Evolutionary conservation across 2,329 filamentous ascomycete species (phyloP).

Genomic region (Claviceps monticola): DNA sequence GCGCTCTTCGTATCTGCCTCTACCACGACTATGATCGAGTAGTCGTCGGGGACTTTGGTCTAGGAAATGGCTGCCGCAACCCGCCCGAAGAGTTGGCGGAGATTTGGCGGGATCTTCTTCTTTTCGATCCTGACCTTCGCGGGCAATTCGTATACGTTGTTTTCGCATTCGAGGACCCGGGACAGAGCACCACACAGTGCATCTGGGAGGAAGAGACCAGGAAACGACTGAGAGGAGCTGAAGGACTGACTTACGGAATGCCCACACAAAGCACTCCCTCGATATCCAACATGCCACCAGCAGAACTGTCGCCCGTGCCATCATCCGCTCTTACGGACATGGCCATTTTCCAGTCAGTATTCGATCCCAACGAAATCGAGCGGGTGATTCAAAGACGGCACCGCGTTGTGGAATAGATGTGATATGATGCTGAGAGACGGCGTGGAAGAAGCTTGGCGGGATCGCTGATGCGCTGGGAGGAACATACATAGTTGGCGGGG

Average conservation of each 20-base stretch:
- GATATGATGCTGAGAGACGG: constrained; percentile 24
- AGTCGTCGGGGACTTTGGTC: constrained; percentile 50
- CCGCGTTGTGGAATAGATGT: constrained; percentile 40
- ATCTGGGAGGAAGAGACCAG: constrained; percentile 43
- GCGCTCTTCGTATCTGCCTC: constrained; percentile 55
- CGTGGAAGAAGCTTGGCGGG: neutral
- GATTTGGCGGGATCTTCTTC: constrained; percentile 51
- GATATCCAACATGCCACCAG: constrained; percentile 11
- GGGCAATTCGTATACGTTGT: constrained; percentile 48
- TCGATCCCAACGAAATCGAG: constrained; percentile 35
- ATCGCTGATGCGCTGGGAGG: neutral
- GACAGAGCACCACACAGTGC: constrained; percentile 37
- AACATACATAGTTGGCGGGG: too few species aligned
- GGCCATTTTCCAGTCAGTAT: constrained; percentile 40
- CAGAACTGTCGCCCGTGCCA: neutral
- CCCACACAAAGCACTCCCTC: constrained; percentile 16
- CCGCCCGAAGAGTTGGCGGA: constrained; percentile 50
- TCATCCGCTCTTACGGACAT: constrained; percentile 26
- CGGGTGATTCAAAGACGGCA: constrained; percentile 35
- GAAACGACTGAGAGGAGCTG: constrained; percentile 26
- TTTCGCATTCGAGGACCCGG: constrained; percentile 49
- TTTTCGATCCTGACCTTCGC: constrained; percentile 47
- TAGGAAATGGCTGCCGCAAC: constrained; percentile 50
- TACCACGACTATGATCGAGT: constrained; percentile 42
- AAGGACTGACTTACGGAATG: constrained; percentile 19